Evolutionary conservation across 495 filamentous ascomycete species (phyloP).

Genomic region (Symbiotaphrina buchneri): DNA sequence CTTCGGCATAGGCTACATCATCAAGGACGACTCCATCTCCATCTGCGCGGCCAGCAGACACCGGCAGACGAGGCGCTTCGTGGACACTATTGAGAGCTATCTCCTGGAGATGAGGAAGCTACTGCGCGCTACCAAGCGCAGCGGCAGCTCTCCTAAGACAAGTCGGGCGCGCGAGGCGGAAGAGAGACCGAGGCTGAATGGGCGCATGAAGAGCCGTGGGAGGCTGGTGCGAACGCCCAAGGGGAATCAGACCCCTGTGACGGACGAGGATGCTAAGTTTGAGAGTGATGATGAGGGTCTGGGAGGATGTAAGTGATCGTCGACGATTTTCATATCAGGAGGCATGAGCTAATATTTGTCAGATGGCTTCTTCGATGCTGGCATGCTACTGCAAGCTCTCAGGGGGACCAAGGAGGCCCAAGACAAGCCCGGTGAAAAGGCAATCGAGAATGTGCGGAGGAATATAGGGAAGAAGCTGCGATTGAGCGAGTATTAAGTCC

Average conservation of each 20-base stretch:
- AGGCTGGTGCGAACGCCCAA: slow-evolving; percentile 28
- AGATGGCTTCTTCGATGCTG: slow-evolving; percentile 96
- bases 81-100: slow-evolving; percentile 77
- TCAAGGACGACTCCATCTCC: slow-evolving; percentile 83
- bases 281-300: slow-evolving; percentile 74
- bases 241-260: slow-evolving; percentile 27
- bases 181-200: slow-evolving; percentile 19
- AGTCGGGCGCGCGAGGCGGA: slow-evolving; percentile 48
- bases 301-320: slow-evolving; percentile 55
- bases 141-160: slow-evolving; percentile 25
- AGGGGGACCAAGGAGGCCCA: slow-evolving; percentile 21
- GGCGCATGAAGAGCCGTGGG: slow-evolving; percentile 28
- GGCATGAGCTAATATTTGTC: slow-evolving; percentile 11
- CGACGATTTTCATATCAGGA: background rate
- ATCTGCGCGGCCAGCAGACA: slow-evolving; percentile 89
- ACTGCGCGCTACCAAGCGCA: slow-evolving; percentile 39
- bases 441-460: background rate
- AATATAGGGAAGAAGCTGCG: slow-evolving; percentile 3
- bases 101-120: slow-evolving; percentile 76
- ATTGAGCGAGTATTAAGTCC: slow-evolving; percentile 2
- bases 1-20: slow-evolving; percentile 96
- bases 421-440: slow-evolving; percentile 9
- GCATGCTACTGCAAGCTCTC: slow-evolving; percentile 74
- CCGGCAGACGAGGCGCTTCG: slow-evolving; percentile 71
- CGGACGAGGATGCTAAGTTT: slow-evolving; percentile 21